Evolutionary conservation across 1,139 yeast genomes (phyloP).

Genomic region (Pichia sp.): DNA sequence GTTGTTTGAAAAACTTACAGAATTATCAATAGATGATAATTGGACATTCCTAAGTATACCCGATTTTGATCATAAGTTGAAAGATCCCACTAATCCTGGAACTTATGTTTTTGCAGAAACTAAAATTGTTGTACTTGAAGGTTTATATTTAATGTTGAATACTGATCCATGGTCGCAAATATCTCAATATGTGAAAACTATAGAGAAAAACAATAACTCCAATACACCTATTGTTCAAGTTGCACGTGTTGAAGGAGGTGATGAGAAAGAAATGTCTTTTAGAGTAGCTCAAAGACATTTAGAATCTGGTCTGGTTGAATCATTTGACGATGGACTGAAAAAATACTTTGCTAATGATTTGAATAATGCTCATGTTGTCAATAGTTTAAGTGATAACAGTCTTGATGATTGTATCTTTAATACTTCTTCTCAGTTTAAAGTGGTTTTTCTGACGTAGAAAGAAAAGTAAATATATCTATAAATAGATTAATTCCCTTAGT

Average conservation of each 20-base stretch:
- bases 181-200: conserved; percentile 10
- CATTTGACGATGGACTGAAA: conserved; percentile 51
- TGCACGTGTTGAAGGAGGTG: conserved; percentile 8
- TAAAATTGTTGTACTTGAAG: conserved; percentile 57
- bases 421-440: too few species aligned
- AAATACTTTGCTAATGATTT: conserved; percentile 67
- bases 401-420: conserved; percentile 10
- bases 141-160: conserved; percentile 46
- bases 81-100: conserved; percentile 59
- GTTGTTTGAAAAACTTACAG: too few species aligned
- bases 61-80: conserved; percentile 65
- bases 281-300: conserved; percentile 71
- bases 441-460: too few species aligned
- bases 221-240: conserved; percentile 34
- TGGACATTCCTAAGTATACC: conserved; percentile 46
- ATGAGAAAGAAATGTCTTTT: conserved; percentile 16
- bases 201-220: conserved; percentile 35
- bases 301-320: conserved; percentile 55
- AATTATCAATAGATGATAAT: conserved; percentile 17
- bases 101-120: conserved; percentile 39
- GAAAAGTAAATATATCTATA: too few species aligned
- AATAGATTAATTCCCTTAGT: background rate
- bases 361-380: conserved; percentile 57
- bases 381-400: conserved; percentile 34
- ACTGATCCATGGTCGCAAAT: conserved; percentile 43